Conservation (phyloP, 1,139 yeast genomes). For the Entelexis paramagnoliae region DNA sequence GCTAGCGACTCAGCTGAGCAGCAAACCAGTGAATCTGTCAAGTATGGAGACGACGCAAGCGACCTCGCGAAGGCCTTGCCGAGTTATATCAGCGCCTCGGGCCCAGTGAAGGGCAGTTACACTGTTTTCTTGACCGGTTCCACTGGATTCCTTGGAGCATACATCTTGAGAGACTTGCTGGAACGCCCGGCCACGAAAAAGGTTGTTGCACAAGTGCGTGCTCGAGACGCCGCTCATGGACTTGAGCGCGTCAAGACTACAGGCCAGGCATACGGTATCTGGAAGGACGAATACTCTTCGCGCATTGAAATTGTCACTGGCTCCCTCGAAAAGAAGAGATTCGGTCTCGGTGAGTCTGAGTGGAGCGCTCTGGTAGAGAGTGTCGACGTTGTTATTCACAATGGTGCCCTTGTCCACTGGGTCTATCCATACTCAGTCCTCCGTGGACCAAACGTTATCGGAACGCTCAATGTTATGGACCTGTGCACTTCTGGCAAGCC, state of each 20-base stretch:
- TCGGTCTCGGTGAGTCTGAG: slow-evolving; percentile 51
- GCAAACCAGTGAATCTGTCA: slow-evolving; percentile 31
- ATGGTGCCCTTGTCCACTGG: slow-evolving; percentile 99
- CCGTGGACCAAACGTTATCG: slow-evolving; percentile 86
- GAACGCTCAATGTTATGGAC: slow-evolving; percentile 75
- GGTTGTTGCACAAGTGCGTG: slow-evolving; percentile 78
- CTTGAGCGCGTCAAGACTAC: slow-evolving; percentile 64
- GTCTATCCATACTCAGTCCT: slow-evolving; percentile 86
- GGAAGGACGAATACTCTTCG: slow-evolving; percentile 55
- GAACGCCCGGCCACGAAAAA: slow-evolving; percentile 43
- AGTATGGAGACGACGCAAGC: slow-evolving; percentile 69
- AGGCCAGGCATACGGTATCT: slow-evolving; percentile 76
- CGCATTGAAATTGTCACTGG: slow-evolving; percentile 70
- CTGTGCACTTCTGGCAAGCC: slow-evolving; percentile 71
- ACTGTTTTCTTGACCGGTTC: slow-evolving; percentile 87
- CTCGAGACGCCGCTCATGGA: slow-evolving; percentile 56
- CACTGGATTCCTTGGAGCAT: slow-evolving; percentile 93
- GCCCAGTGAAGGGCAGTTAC: slow-evolving; percentile 34
- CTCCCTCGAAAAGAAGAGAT: slow-evolving; percentile 57
- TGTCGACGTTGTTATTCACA: slow-evolving; percentile 80
- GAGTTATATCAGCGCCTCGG: slow-evolving; percentile 34
- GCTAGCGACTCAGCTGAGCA: slow-evolving; percentile 28
- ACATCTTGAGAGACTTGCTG: slow-evolving; percentile 65
- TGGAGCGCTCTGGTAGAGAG: slow-evolving; percentile 51
- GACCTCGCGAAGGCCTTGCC: slow-evolving; percentile 43